Percentiles rank a stretch among this genome's conserved stretches.
Conservation (phyloP, 129 eudicot species). For the Solidago caesia region DNA sequence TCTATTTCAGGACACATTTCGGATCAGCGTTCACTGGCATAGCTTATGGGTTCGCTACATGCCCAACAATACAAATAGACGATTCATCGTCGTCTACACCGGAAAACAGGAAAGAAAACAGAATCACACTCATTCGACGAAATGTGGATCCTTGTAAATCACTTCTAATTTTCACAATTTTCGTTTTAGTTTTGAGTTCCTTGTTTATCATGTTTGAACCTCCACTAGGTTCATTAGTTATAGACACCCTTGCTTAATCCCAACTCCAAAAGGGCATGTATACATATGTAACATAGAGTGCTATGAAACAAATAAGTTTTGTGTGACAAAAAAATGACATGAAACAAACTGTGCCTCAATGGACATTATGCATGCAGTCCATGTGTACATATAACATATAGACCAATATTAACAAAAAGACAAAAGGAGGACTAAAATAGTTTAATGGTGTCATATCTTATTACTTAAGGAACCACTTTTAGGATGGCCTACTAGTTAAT, state of each 20-base stretch:
- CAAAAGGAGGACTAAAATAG: background rate
- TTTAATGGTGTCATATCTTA: background rate
- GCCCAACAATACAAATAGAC: conserved; percentile 58
- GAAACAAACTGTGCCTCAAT: background rate
- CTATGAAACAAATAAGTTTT: background rate
- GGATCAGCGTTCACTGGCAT: conserved; percentile 72
- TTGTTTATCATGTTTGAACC: conserved; percentile 57
- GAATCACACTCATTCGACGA: conserved; percentile 46
- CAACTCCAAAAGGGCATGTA: conserved; percentile 4
- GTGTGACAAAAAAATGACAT: background rate
- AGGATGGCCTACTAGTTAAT: too few species aligned
- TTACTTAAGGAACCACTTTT: too few species aligned
- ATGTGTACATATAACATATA: background rate
- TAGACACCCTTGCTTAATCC: conserved; percentile 35
- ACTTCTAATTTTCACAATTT: conserved; percentile 50
- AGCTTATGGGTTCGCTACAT: conserved; percentile 58
- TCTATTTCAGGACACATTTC: conserved; percentile 58
- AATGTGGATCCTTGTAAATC: conserved; percentile 72
- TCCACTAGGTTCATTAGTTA: conserved; percentile 45
- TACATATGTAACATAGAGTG: conserved; percentile 15
- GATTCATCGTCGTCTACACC: conserved; percentile 38
- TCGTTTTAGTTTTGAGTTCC: conserved; percentile 48
- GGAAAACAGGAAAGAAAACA: conserved; percentile 46
- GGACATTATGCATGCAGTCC: conserved; percentile 11
- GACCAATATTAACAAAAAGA: background rate